These are phyloP conservation scores for Sporobolus alterniflorus DNA, from an alignment of 202 grass and related monocot species.

Conservation along the genomic window DNA sequence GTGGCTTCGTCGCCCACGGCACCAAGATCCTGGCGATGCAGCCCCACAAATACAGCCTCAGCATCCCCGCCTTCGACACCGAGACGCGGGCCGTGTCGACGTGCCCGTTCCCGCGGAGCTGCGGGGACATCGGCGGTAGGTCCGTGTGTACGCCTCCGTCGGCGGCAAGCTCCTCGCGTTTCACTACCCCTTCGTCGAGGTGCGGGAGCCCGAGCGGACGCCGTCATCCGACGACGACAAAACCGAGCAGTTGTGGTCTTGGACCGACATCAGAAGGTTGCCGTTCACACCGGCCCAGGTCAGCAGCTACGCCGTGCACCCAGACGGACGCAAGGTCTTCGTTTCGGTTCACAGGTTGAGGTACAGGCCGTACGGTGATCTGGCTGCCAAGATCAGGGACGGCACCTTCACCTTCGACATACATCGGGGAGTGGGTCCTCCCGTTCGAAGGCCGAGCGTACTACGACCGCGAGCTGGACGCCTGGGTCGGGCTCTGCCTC, in stretches of 20 bases:
- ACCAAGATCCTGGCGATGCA: slow-evolving; percentile 21
- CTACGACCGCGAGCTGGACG: slow-evolving; percentile 6
- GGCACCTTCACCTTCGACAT: slow-evolving; percentile 4
- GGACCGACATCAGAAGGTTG: no score
- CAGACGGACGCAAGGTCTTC: slow-evolving; percentile 1
- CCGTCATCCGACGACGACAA: no score
- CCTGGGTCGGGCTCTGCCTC: background rate
- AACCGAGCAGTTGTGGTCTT: no score
- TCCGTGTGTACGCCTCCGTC: background rate
- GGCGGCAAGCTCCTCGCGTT: background rate
- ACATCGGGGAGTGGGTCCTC: background rate
- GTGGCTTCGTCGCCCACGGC: background rate
- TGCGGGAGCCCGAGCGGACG: background rate
- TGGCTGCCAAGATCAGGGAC: background rate
- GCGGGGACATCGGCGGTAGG: background rate
- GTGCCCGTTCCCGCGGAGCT: background rate
- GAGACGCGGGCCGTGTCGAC: background rate
- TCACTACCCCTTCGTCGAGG: background rate
- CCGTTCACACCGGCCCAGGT: background rate
- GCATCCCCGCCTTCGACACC: slow-evolving; percentile 21
- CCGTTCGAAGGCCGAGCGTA: background rate
- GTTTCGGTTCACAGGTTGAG: background rate
- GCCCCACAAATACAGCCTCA: background rate
- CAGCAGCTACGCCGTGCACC: background rate
- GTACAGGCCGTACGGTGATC: background rate